Base-by-base conservation (phyloP, 179 eudicot genomes). In the Carnegiea gigantea region DNA sequence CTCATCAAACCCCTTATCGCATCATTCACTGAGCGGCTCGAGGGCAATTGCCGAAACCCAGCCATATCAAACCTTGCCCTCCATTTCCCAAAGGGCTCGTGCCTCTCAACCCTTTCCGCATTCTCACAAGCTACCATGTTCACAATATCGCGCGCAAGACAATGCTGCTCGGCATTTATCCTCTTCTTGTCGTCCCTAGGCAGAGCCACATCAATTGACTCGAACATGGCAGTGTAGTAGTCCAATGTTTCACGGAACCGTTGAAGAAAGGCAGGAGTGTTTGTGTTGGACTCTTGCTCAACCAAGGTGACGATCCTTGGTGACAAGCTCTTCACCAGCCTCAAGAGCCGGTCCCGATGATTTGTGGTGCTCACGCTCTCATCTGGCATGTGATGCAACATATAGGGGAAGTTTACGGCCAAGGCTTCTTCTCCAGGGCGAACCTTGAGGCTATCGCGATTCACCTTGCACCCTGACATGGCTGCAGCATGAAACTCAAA, bases 361-460 rank as follows among this genome's bases (percentile, higher is more conserved):
- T 93, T 93, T 24, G 54, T 49, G 3, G 95, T 92, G 87, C 86
- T 92, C 78, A 93, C 98, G 18, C 98, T 92, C 84, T 92, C 97
- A 26, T 93, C 98, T 1, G 97, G 95, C 92, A 93, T 90, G 88
- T 93, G 97, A 80, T 92, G 98, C 78, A 93, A 70, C 88, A 90
- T 83, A 80, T 80, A 92, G 3, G 98, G 93, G 44, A 93, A 93
- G 43, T 90, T 92, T 49, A 93, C 97, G 1, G 92, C 95, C 85
- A 93, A 26, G 1, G 93, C 95, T 79, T 93, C 98, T 80, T 93
- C 98, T 11, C 92, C 98, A 0, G 77, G 87, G 26, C 53, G 76
- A 13, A 90, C 64, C 24, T 75, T 44, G 28, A 93, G 90, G 79
- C 84, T 87, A 26, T 91, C 90, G 1, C 81, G 79, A 38, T 80